Evolutionary conservation across 805 yeast species (phyloP), one percentile per base, ranked within the genome.

Genomic region (Yamadazyma insecticola): DNA sequence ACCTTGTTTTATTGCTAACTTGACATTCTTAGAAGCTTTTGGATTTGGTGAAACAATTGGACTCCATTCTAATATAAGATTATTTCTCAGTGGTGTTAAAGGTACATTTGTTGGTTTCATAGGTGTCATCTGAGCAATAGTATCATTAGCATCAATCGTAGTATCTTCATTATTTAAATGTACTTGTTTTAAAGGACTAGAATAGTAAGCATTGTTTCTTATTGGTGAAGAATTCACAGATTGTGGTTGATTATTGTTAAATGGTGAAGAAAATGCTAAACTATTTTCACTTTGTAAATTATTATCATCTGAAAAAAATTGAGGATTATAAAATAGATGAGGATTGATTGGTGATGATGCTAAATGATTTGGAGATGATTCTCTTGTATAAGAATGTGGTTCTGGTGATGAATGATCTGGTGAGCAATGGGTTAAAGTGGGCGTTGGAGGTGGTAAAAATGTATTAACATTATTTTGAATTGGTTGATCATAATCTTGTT

Each of bases 351-450:
- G 63, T 5, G 59, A 51, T 13, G 47, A 35, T 29, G 28, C 25
- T 23, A 35, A 29, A 22, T 32, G 32, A 13, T 33, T 33, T n/a
- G 64, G 64, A 2, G 63, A 55, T 12, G 62, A 60, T n/a, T 55
- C 55, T 28, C 41, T 51, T 3, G 32, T 26, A 16, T 27, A 33
- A 4, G 36, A 25, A 6, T 27, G 22, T 4, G 63, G 60, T 25
- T 58, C 63, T 2, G 70, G 70, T 3, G 66, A 57, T 1, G 64
- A 57, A 20, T 54, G 56, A 41, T 60, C 63, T 4, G 67, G 67
- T 2, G 66, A 55, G 1, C 54, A 62, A 29, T 53, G 47, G 8
- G 58, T 41, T 33, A 60, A 48, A 12, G 53, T 44, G 11, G 60
- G 54, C 4, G 61, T 53, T 6, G 57, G 47, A 2, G 70, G 69